Base-by-base conservation (phyloP, 192 early-diverging fungal genomes). In the Umbelopsis sp. region DNA sequence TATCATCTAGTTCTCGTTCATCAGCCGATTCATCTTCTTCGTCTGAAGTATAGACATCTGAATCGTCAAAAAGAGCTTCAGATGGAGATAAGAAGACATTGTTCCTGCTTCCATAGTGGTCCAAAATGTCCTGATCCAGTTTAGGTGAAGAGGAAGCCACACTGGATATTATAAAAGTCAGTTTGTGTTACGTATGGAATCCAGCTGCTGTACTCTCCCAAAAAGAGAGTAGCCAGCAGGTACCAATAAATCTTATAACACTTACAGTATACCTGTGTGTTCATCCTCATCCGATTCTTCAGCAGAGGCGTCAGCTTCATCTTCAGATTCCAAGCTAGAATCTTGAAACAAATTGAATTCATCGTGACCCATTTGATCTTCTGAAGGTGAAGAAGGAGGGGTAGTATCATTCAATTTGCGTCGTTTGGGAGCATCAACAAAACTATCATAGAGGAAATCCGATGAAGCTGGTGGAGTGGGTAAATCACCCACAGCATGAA, bases 391-490 rank as follows among this genome's bases (percentile, higher is more conserved):
- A 32, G 56, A 26, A n/a, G 56, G 56, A 12, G 56, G 56, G 17
- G 56, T 62, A 20, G 56, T 62, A 26, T 26, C 26, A 62, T 62
- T 26, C 10, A 62, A 34, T 26, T 62, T 62, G 56, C 56, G 56
- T 22, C 56, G 56, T 16, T 62, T 62, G 56, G 56, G 56, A 62
- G 56, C 24, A 34, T 62, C 56, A 20, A 62, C 56, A 20, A 62
- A 62, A 62, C n/a, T 62, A 20, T 62, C 69, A 50, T 69, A 69
- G 9, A 25, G 24, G 10, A 24, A 72, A 43, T 72, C 71, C 16
- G 31, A 26, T 24, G 41, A 43, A 29, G 71, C 71, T 17, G 71
- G 71, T 17, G 71, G 71, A 20, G 71, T 72, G n/a, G 71, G 71
- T 29, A 72, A 59, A 29, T 72, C 71, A 29, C 66, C 66, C 11